Base-by-base conservation (phyloP, 169 alveolate genomes). In the Plasmodium chabaudi region DNA sequence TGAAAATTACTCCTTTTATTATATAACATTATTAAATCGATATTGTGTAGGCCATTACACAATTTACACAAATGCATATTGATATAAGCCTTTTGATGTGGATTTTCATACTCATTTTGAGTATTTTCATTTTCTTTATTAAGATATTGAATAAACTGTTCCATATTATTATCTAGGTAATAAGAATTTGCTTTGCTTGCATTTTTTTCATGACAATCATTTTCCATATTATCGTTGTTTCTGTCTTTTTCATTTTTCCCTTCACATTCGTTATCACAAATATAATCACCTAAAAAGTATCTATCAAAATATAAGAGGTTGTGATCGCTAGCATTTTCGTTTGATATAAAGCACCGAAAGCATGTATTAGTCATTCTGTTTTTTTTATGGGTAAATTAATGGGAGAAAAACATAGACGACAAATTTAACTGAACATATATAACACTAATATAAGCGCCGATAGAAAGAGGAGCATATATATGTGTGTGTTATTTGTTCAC, bases 41-140 rank as follows among this genome's bases (percentile, higher is more conserved):
- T 86, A 47, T 86, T 86, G 60, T 86, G 91, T 42, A 86, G 44
- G 4, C 91, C 91, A 10, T 23, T 47, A 72, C 91, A 86, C 49
- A 44, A 47, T 69, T 86, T 70, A 60, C 91, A 86, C 71, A 70
- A 61, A 39, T 69, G 39, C n/a, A 86, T 23, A 60, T 70, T 86
- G 42, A 49, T 70, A 53, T 86, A 86, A 34, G 55, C 59, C 10
- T 59, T 49, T 63, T 63, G 69, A 61, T 86, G 69, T 9, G 71
- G 59, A 44, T 77, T 39, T 64, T 51, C 55, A n/a, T 61, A 4
- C 15, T 49, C 65, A 9, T 23, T 19, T n/a, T 60, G 55, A 12
- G 9, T 42, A 19, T 9, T 79, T 42, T 15, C 59, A 19, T 12
- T 17, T 47, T 53, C 55, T 27, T 65, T 46, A 9, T 42, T 46